These are phyloP conservation scores for Ophioceras dolichostomum DNA, from an alignment of 2,329 filamentous ascomycete species.

Conservation along the genomic window DNA sequence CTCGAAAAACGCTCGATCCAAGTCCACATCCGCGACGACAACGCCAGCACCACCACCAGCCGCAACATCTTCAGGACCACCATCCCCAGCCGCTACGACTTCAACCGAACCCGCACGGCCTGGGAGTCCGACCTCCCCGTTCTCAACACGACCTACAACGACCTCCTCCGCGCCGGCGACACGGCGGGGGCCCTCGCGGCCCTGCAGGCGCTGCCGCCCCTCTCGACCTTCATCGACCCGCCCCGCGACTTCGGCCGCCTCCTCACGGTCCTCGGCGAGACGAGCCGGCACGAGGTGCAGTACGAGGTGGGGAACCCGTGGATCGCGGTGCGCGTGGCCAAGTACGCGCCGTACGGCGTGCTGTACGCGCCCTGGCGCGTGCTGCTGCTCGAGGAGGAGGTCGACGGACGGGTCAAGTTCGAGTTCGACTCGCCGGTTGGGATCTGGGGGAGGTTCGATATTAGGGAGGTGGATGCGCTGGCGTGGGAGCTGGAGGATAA, in stretches of 20 bases:
- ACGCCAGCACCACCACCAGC: background rate
- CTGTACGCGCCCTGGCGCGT: slow-evolving; percentile 1
- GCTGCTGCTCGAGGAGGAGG: slow-evolving; percentile 1
- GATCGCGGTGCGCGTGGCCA: background rate
- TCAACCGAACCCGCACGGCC: background rate
- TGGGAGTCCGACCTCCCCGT: background rate
- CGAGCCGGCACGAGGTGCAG: background rate
- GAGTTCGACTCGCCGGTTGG: slow-evolving; percentile 1
- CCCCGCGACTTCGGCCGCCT: slow-evolving; percentile 1
- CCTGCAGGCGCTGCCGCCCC: slow-evolving; percentile 1
- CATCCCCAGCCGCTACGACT: background rate
- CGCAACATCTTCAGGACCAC: background rate
- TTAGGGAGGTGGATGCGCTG: background rate
- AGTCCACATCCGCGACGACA: background rate
- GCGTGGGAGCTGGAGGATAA: background rate
- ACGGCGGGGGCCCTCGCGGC: background rate
- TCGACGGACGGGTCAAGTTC: background rate
- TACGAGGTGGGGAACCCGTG: slow-evolving; percentile 2
- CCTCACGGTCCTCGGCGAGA: background rate
- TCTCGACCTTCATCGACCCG: background rate
- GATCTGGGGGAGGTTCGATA: background rate
- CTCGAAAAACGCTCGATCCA: too few relatives aligned
- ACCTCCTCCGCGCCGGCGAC: background rate
- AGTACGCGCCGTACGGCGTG: background rate
- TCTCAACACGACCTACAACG: background rate